Evolutionary conservation across 2,329 filamentous ascomycete species (phyloP), one percentile per base, ranked within the genome.

Genomic region (Aspergillus neoniger): DNA sequence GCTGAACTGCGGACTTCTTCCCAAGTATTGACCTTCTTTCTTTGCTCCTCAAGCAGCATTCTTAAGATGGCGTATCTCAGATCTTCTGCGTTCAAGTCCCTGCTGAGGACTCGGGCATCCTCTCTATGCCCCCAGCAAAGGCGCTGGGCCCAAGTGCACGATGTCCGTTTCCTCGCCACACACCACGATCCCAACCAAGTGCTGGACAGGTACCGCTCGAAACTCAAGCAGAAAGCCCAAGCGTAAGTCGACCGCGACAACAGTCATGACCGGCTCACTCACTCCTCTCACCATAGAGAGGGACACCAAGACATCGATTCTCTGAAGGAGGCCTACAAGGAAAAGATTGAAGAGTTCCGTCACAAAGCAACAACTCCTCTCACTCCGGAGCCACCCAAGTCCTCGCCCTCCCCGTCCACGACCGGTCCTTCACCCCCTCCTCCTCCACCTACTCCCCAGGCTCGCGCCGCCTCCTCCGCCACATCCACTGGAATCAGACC

Each of bases 91-190:
- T 76, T 88, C 41, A 83, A 84, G 41, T 78, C 82, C 61, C 68
- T 85, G 32, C 58, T 77, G 10, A 71, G 72, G 36, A 66, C 63
- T 15, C 67, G 66, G 6, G 65, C 65, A 4, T 69, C 69, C 15
- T 70, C 76, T 7, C 64, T 72, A 52, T 70, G 72, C 2, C 48
- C 52, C 17, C 71, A 74, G 57, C 94, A 97, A 77, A 86, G 89
- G 58, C 87, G 93, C 74, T 96, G 91, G 90, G 94, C 94, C 2
- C 91, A 91, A 70, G 92, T 97, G 30, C 91, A 96, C 76, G 91
- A 97, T 77, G 88, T 96, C 51, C 91, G 93, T 65, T 96, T 94
- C 82, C 85, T 96, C 49, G 90, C 90, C 63, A 95, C 92, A 15
- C 91, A 92, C 63, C 86, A 86, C 60, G 81, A 86, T 59, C 83